Conservation (phyloP, 2,329 filamentous ascomycete species). For the Neocatenulostroma microsporum region DNA sequence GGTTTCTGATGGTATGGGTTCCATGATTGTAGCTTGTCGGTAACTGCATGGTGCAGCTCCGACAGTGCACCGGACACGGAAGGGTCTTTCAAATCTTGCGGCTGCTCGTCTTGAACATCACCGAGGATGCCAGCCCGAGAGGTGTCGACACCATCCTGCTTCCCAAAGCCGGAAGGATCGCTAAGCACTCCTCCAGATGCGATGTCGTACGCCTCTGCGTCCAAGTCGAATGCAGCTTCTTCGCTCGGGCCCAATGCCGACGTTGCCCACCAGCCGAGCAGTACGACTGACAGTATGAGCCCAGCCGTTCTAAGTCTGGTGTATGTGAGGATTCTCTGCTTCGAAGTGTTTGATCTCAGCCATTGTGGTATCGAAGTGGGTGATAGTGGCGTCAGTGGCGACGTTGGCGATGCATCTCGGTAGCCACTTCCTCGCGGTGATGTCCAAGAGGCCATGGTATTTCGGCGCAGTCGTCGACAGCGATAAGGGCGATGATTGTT, state of each 20-base stretch:
- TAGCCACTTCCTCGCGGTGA: constrained; percentile 16
- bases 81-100: constrained; percentile 16
- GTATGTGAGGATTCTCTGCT: constrained; percentile 12
- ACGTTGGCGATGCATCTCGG: constrained; percentile 18
- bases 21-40: constrained; percentile 26
- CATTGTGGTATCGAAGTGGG: constrained; percentile 23
- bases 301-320: constrained; percentile 20
- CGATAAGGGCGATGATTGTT: no score
- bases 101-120: constrained; percentile 10
- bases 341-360: constrained; percentile 16
- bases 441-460: constrained; percentile 16
- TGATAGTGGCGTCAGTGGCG: constrained; percentile 19
- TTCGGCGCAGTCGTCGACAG: no score
- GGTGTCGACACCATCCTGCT: not conserved
- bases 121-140: constrained; percentile 15
- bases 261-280: constrained; percentile 26
- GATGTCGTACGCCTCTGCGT: constrained; percentile 11
- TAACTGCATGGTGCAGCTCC: constrained; percentile 27
- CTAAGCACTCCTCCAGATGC: constrained; percentile 17
- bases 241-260: constrained; percentile 17
- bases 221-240: constrained; percentile 5
- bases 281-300: constrained; percentile 20
- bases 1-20: constrained; percentile 16
- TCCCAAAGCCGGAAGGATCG: constrained; percentile 19
- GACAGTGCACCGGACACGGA: constrained; percentile 27